These are phyloP conservation scores for Botryococcus braunii DNA, from an alignment of 163 green algal species.

Conservation along the genomic window DNA sequence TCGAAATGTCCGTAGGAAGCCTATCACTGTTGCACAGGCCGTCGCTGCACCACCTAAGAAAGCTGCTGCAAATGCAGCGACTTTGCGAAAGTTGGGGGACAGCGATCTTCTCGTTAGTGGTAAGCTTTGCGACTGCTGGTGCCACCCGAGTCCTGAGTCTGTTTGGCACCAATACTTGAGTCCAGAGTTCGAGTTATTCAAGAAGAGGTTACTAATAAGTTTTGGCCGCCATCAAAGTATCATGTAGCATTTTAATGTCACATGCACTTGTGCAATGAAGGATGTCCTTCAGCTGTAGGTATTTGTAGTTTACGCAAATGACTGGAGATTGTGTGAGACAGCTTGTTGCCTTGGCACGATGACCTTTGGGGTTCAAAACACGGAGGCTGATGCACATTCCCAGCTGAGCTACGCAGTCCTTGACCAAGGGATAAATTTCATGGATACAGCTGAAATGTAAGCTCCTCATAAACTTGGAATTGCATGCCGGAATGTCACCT, in stretches of 20 bases:
- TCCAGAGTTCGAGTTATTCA: neutral
- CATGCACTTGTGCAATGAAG: neutral
- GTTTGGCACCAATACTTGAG: neutral
- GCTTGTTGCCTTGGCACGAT: slow-evolving; percentile 61
- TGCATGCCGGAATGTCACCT: slow-evolving; percentile 9
- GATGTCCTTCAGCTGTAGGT: neutral
- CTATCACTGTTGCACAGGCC: no score
- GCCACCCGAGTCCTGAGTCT: neutral
- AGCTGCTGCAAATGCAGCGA: no score
- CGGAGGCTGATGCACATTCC: slow-evolving; percentile 49
- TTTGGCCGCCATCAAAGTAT: neutral
- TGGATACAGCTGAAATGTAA: slow-evolving; percentile 82
- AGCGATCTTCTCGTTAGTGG: slow-evolving; percentile 5
- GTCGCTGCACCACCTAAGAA: no score
- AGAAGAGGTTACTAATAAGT: neutral
- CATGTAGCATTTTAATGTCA: no score
- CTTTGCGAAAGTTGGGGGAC: neutral
- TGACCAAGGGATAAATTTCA: slow-evolving; percentile 62
- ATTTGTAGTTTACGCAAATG: neutral
- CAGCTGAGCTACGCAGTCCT: slow-evolving; percentile 39
- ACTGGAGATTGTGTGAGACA: slow-evolving; percentile 5
- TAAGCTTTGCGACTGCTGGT: neutral
- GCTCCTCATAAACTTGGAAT: no score
- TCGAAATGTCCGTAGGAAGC: no score
- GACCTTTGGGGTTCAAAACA: slow-evolving; percentile 62